Conservation (phyloP, 2,329 filamentous ascomycete genomes). For the Chaetomium sp. region DNA sequence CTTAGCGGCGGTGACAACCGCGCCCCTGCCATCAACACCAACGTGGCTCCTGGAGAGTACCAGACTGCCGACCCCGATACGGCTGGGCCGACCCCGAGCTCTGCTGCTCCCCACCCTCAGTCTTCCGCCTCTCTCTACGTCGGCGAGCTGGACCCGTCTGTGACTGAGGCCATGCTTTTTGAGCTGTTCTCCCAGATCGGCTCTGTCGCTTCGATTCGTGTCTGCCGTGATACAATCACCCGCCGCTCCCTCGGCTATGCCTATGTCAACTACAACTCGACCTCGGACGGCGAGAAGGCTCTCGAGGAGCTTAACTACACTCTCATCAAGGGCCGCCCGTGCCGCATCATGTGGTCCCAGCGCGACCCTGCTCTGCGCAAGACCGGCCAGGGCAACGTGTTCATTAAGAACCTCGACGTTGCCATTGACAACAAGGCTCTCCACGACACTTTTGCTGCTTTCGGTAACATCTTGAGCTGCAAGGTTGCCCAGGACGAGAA, state of each 20-base stretch:
- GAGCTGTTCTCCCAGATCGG: conserved; percentile 99
- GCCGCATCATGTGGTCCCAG: conserved; percentile 99
- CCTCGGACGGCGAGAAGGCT: conserved; percentile 92
- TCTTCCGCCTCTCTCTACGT: conserved; percentile 98
- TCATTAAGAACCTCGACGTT: conserved; percentile 99
- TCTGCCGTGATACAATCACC: conserved; percentile 98
- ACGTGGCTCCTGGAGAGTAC: conserved; percentile 56
- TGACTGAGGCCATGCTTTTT: conserved; percentile 99
- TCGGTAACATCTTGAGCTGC: conserved; percentile 99
- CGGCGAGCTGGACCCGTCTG: conserved; percentile 94
- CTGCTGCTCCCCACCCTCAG: conserved; percentile 76
- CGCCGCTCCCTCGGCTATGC: conserved; percentile 98
- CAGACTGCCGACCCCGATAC: conserved; percentile 62
- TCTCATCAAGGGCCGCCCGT: conserved; percentile 96
- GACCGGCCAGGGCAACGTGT: conserved; percentile 98
- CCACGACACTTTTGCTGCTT: conserved; percentile 98
- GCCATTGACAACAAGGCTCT: conserved; percentile 99
- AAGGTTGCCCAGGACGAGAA: conserved; percentile 98
- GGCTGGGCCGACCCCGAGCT: conserved; percentile 70
- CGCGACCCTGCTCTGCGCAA: conserved; percentile 98
- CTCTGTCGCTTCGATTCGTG: conserved; percentile 97
- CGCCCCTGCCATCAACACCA: conserved; percentile 73
- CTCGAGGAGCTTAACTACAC: conserved; percentile 99
- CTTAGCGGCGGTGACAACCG: conserved; percentile 67
- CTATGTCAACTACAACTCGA: conserved; percentile 99